phyloP scores from a whole-genome alignment of 2,329 filamentous ascomycete species.

The Plectosphaerella plurivora region DNA sequence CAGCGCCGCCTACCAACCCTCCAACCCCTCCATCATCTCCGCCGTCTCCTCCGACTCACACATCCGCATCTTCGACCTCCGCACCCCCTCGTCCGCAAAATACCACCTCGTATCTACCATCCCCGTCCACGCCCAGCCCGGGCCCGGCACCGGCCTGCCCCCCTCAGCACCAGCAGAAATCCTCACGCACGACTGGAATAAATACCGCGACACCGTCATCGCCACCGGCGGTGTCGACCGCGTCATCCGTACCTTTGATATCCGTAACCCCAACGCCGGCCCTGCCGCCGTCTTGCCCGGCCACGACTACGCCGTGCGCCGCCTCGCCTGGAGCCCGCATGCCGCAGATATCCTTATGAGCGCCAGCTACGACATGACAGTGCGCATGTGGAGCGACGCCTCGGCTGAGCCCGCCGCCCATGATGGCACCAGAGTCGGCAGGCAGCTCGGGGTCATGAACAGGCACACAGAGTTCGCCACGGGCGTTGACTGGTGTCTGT shows the following conservation, averaged over 20 bases:
- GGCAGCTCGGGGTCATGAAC: conserved; percentile 83
- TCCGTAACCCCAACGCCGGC: conserved; percentile 68
- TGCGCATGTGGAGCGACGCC: conserved; percentile 85
- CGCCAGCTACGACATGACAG: conserved; percentile 97
- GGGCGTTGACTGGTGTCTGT: conserved; percentile 96
- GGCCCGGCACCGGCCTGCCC: conserved; percentile 31
- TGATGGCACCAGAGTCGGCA: conserved; percentile 44
- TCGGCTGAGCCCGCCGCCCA: conserved; percentile 29
- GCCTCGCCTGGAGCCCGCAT: conserved; percentile 89
- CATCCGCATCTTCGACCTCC: conserved; percentile 85
- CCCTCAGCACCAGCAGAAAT: conserved; percentile 68
- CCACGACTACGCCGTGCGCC: conserved; percentile 86
- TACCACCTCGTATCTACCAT: conserved; percentile 84
- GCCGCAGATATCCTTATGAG: conserved; percentile 82
- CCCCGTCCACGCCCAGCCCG: conserved; percentile 69
- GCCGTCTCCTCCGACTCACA: conserved; percentile 87
- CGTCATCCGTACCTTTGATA: conserved; percentile 83
- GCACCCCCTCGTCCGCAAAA: conserved; percentile 77
- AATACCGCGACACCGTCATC: conserved; percentile 81
- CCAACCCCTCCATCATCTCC: conserved; percentile 79
- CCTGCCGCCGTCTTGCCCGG: conserved; percentile 72
- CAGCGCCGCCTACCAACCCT: conserved; percentile 84
- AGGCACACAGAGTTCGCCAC: conserved; percentile 93
- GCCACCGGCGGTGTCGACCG: conserved; percentile 89
- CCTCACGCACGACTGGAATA: conserved; percentile 98